A percentile compares a stretch with the other conserved stretches of the same genome.
Evolutionary conservation across 2,329 filamentous ascomycete species (phyloP).

Genomic region (Neofusicoccum cordaticola): DNA sequence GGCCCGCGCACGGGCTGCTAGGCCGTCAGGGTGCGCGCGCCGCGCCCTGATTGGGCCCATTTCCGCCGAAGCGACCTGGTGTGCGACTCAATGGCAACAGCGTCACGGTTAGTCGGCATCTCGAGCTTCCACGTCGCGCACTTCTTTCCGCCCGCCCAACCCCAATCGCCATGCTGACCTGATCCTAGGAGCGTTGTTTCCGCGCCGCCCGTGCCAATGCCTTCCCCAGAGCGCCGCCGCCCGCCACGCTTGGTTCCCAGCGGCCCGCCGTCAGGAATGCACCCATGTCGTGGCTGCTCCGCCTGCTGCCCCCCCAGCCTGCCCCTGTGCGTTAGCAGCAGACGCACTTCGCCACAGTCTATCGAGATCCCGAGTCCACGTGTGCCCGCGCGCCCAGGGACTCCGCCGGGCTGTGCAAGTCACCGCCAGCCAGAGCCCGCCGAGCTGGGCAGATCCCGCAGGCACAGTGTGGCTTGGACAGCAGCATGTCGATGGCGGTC

Average conservation of each 20-base stretch:
- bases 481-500: neutral
- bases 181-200: neutral
- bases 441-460: constrained; percentile 7
- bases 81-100: constrained; percentile 11
- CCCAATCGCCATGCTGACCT: constrained; percentile 6
- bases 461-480: neutral
- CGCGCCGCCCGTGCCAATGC: constrained; percentile 9
- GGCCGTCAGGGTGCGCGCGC: neutral
- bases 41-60: constrained; percentile 2
- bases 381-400: neutral
- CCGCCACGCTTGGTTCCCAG: neutral
- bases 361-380: constrained; percentile 3
- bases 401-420: constrained; percentile 10
- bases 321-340: neutral
- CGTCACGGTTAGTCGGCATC: constrained; percentile 14
- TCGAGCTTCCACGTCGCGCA: constrained; percentile 5
- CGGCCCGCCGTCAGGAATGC: constrained; percentile 1
- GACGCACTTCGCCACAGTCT: constrained; percentile 6
- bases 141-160: constrained; percentile 9
- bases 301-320: neutral
- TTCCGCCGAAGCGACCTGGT: constrained; percentile 14
- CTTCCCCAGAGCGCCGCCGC: constrained; percentile 11
- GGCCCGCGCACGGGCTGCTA: neutral
- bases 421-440: neutral
- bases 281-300: constrained; percentile 3